Evolutionary conservation across 2,329 filamentous ascomycete species (phyloP), one percentile per base, ranked within the genome.

Genomic region (Fusarium tuaranense): DNA sequence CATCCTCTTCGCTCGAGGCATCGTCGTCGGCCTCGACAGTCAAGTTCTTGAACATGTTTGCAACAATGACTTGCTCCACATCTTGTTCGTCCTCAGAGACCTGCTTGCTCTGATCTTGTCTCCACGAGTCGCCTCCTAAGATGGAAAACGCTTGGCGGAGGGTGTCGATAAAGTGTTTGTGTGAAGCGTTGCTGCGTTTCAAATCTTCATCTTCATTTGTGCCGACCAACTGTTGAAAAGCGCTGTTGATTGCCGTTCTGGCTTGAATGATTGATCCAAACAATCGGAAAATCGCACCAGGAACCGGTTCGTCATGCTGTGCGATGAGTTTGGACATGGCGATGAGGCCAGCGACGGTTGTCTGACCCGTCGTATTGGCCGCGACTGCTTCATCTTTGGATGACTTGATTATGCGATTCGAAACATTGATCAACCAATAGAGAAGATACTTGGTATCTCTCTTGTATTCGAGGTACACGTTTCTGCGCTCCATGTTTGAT

Each of bases 101-200:
- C 73, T 78, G 58, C 67, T 72, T 18, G 34, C 61, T 27, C 53
- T 71, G 41, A 41, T 74, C 39, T 22, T 53, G 46, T 39, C 72
- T 63, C 78, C 78, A 81, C 8, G 51, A 46, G 1, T 79, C 71
- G 3, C 83, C 82, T 4, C 84, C 83, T 1, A 86, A 72, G 14
- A 76, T 74, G 0, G 80, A 36, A 39, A 86, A 86, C 0, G 82
- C 81, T 5, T 82, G 71, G 5, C 71, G 78, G 2, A 88, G 80
- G 2, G 78, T 80, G 51, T 86, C 80, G 62, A 87, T 87, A 70
- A 86, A 87, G 41, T 81, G 72, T 53, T 84, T 83, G 72, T 88
- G 85, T 1, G 80, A 79, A 3, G 66, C 70, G 68, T 86, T 87
- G 66, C 81, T 85, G 58, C 75, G 78, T 60, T 84, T 75, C 5